These are phyloP conservation scores for Mycena vitilis DNA, from an alignment of 768 basidiomycete genomes.

Conservation along the genomic window DNA sequence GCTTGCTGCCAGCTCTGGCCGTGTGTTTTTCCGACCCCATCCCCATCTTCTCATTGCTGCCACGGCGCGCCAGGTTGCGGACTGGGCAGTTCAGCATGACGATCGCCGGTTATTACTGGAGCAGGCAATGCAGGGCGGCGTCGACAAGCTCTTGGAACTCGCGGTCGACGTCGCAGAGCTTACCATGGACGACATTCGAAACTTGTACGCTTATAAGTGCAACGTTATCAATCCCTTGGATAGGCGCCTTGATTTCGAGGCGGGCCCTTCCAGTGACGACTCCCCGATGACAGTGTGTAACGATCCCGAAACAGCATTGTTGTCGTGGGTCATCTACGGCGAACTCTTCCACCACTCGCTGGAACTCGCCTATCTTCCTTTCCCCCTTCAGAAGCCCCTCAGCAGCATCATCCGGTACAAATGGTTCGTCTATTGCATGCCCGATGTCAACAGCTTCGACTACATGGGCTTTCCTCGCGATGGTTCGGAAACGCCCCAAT, in stretches of 20 bases:
- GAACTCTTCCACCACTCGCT: slow-evolving; percentile 34
- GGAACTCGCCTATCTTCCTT: slow-evolving; percentile 25
- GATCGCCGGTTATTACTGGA: slow-evolving; percentile 28
- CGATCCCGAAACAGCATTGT: slow-evolving; percentile 30
- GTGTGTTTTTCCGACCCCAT: slow-evolving; percentile 35
- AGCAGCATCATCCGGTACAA: slow-evolving; percentile 32
- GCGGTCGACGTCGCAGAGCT: slow-evolving; percentile 29
- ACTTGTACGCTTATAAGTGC: slow-evolving; percentile 25
- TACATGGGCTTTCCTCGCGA: slow-evolving; percentile 18
- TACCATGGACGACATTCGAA: slow-evolving; percentile 34
- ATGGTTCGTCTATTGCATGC: slow-evolving; percentile 35
- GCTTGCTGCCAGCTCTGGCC: slow-evolving; percentile 33
- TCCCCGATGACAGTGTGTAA: slow-evolving; percentile 19
- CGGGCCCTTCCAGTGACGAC: background rate
- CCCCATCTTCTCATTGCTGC: slow-evolving; percentile 35
- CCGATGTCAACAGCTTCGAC: slow-evolving; percentile 30
- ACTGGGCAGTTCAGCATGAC: slow-evolving; percentile 33
- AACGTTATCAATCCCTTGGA: slow-evolving; percentile 29
- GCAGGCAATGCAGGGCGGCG: slow-evolving; percentile 32
- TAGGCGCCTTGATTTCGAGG: slow-evolving; percentile 21
- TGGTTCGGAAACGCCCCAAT: background rate
- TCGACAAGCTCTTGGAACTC: slow-evolving; percentile 31
- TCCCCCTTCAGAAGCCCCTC: slow-evolving; percentile 21
- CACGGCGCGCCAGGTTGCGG: slow-evolving; percentile 30
- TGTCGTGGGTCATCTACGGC: slow-evolving; percentile 33